A percentile compares a stretch with the other conserved stretches of the same genome.
Evolutionary conservation across 1,284 basidiomycete species (phyloP).

Genomic region (Ustilago esculenta): DNA sequence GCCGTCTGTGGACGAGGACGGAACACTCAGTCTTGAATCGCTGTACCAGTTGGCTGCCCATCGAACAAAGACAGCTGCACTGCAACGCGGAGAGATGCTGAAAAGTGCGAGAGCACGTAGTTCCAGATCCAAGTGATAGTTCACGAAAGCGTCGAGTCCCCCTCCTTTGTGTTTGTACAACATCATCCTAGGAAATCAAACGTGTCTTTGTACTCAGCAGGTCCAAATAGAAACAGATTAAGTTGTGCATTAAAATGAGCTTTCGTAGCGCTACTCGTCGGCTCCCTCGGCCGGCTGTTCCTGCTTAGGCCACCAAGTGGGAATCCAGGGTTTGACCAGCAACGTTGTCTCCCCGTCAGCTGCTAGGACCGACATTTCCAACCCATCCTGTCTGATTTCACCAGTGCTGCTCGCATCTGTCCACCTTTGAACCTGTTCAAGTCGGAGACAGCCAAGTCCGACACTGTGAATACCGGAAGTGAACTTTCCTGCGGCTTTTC

Average conservation of each 20-base stretch:
- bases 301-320: constrained; percentile 50
- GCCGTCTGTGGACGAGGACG: constrained; percentile 2
- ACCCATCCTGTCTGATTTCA: constrained; percentile 4
- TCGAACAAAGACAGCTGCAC: constrained; percentile 27
- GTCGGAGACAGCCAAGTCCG: constrained; percentile 53
- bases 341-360: constrained; percentile 31
- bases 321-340: constrained; percentile 49
- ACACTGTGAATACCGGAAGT: constrained; percentile 54
- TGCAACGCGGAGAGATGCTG: constrained; percentile 23
- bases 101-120: neutral
- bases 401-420: constrained; percentile 1
- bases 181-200: no score
- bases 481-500: constrained; percentile 60
- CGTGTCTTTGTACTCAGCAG: no score
- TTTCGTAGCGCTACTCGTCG: no score
- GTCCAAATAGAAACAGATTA: no score
- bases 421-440: constrained; percentile 58
- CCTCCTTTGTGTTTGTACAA: no score
- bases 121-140: constrained; percentile 2
- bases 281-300: neutral
- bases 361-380: constrained; percentile 26
- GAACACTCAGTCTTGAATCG: constrained; percentile 7
- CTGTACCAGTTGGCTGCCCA: constrained; percentile 28
- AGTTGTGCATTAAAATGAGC: no score
- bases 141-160: no score